Evolutionary conservation across 306 rosid species (phyloP).

Genomic region (Aeschynomene evenia): DNA sequence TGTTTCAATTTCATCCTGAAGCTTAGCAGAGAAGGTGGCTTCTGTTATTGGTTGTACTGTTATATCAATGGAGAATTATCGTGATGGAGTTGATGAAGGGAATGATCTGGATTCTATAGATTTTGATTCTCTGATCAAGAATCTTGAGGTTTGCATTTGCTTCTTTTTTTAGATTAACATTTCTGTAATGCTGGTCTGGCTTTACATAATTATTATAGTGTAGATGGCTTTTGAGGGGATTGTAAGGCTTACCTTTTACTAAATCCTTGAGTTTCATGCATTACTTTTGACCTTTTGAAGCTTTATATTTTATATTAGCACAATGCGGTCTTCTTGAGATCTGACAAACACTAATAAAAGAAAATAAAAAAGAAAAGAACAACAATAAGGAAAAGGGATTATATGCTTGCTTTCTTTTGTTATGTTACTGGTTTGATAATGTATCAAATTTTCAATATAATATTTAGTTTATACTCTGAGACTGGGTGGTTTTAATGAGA

Average conservation of each 20-base stretch:
- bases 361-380: neutral
- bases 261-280: constrained; percentile 15
- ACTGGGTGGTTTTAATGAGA: constrained; percentile 16
- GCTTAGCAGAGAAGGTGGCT: constrained; percentile 99
- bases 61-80: constrained; percentile 95
- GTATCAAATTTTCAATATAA: neutral
- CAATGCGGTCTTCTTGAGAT: constrained; percentile 10
- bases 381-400: neutral
- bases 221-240: neutral
- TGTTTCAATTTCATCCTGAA: constrained; percentile 46
- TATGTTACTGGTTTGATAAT: constrained; percentile 4
- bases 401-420: constrained; percentile 13
- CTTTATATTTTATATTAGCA: constrained; percentile 20
- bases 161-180: constrained; percentile 31
- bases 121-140: constrained; percentile 69
- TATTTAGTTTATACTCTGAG: constrained; percentile 8
- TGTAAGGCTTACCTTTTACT: constrained; percentile 6
- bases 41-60: constrained; percentile 94
- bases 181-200: constrained; percentile 15
- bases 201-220: neutral
- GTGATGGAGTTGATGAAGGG: constrained; percentile 84
- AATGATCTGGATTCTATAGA: constrained; percentile 76
- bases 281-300: constrained; percentile 22
- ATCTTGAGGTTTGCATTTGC: constrained; percentile 82
- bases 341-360: neutral